Conservation (phyloP, 495 filamentous ascomycete species). For the Talaromyces thailandensis region DNA sequence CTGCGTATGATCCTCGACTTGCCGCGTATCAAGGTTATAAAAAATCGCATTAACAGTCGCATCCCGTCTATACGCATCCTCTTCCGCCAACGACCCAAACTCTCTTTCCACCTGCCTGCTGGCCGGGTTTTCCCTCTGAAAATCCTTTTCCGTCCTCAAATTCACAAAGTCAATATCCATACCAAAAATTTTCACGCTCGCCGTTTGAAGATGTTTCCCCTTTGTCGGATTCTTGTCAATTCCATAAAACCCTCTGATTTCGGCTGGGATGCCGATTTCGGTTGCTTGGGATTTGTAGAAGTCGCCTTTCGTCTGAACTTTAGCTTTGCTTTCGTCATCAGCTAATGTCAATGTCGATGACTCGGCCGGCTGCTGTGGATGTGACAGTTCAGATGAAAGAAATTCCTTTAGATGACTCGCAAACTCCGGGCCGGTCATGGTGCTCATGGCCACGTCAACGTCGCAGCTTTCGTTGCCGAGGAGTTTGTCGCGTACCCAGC, state of each 20-base stretch:
- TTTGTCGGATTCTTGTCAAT: background rate
- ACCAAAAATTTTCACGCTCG: background rate
- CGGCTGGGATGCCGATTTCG: background rate
- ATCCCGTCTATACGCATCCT: background rate
- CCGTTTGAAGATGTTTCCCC: background rate
- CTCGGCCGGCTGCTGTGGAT: background rate
- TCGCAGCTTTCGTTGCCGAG: background rate
- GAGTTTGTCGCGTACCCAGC: conserved; percentile 5
- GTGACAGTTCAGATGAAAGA: background rate
- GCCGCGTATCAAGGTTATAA: background rate
- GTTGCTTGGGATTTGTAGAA: background rate
- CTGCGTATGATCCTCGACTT: background rate
- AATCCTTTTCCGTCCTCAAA: background rate
- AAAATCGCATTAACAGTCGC: background rate
- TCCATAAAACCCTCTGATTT: conserved; percentile 1
- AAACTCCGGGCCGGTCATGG: background rate
- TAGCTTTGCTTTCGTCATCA: background rate
- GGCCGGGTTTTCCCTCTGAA: background rate
- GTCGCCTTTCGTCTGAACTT: background rate
- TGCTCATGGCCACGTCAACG: background rate
- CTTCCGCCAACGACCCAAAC: background rate
- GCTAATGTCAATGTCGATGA: background rate
- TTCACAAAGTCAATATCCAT: conserved; percentile 4
- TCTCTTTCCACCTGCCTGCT: background rate
- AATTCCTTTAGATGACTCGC: background rate